These are phyloP conservation scores for Iberis pinnata DNA, from an alignment of 345 rosid genomes.

Conservation along the genomic window DNA sequence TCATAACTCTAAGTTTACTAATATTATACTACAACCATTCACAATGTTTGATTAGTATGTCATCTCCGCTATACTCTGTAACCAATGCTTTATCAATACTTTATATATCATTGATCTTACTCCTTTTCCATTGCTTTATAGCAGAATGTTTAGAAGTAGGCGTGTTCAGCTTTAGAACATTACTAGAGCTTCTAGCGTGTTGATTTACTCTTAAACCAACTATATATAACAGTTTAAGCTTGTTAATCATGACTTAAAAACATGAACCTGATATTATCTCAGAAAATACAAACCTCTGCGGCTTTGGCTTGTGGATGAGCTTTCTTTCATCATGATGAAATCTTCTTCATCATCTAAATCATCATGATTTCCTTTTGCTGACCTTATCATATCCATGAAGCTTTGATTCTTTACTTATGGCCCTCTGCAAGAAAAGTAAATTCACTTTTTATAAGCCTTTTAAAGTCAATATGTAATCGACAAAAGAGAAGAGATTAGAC, in stretches of 20 bases:
- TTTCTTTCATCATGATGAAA: constrained; percentile 62
- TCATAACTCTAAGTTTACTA: too few species aligned
- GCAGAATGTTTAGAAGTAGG: constrained; percentile 98
- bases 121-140: constrained; percentile 91
- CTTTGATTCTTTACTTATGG: constrained; percentile 55
- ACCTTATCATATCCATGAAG: constrained; percentile 87
- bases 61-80: not conserved
- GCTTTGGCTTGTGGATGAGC: constrained; percentile 39
- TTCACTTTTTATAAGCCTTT: too few species aligned
- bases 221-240: too few species aligned
- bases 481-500: too few species aligned
- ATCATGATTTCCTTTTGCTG: constrained; percentile 57
- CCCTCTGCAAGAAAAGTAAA: too few species aligned
- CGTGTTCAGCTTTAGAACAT: constrained; percentile 78
- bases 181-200: constrained; percentile 46
- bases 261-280: not conserved
- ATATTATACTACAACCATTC: too few species aligned
- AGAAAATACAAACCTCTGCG: constrained; percentile 40
- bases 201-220: constrained; percentile 61
- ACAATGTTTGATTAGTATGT: not conserved
- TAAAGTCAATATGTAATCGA: too few species aligned
- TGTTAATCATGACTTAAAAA: too few species aligned
- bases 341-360: constrained; percentile 75
- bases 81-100: constrained; percentile 7
- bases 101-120: constrained; percentile 95